Evolutionary conservation across 768 basidiomycete genomes (phyloP).

Genomic region (Tylopilus plumbeoviolaceoides): DNA sequence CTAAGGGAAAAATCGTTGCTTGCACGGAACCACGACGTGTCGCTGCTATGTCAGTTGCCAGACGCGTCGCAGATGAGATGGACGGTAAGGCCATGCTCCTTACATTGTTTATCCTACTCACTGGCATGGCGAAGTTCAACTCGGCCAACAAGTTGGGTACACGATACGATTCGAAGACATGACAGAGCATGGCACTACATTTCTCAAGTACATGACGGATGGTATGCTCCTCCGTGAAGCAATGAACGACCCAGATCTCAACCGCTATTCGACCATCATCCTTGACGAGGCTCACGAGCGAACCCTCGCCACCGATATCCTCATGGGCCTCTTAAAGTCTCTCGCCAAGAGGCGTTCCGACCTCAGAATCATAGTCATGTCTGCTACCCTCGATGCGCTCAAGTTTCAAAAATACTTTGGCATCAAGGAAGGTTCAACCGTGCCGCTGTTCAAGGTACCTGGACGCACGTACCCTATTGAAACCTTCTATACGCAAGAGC

Average conservation of each 20-base stretch:
- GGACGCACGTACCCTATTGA: slow-evolving; percentile 95
- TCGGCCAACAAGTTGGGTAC: slow-evolving; percentile 95
- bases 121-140: slow-evolving; percentile 53
- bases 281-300: slow-evolving; percentile 99
- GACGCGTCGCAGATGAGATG: slow-evolving; percentile 99
- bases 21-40: too few species aligned
- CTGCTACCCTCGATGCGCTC: slow-evolving; percentile 91
- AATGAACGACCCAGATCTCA: slow-evolving; percentile 90
- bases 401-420: slow-evolving; percentile 97
- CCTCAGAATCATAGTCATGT: slow-evolving; percentile 98
- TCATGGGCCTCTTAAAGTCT: slow-evolving; percentile 93
- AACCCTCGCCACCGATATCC: slow-evolving; percentile 94
- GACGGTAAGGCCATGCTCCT: slow-evolving; percentile 60
- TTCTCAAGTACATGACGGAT: slow-evolving; percentile 99
- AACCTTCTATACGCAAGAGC: slow-evolving; percentile 89
- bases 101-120: neutral
- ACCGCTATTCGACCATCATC: slow-evolving; percentile 95
- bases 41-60: slow-evolving; percentile 54
- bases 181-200: slow-evolving; percentile 80
- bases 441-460: slow-evolving; percentile 86
- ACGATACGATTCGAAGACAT: slow-evolving; percentile 96
- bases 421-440: slow-evolving; percentile 38
- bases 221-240: slow-evolving; percentile 98
- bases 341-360: slow-evolving; percentile 78
- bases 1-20: too few species aligned